These are phyloP conservation scores for Quercus parvula DNA, from an alignment of 306 rosid genomes.

Conservation along the genomic window DNA sequence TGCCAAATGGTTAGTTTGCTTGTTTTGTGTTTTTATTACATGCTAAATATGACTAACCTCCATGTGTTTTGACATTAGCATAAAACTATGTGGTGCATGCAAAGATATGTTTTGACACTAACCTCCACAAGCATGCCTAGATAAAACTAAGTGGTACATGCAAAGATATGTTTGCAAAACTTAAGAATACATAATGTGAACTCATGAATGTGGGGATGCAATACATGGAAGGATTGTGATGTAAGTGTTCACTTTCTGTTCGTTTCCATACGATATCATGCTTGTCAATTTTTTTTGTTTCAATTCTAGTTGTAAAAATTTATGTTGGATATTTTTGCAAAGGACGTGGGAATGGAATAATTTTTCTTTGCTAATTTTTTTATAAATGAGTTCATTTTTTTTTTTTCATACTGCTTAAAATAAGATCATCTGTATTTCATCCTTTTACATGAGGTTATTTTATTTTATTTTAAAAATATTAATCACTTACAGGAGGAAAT, in stretches of 20 bases:
- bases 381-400: background rate
- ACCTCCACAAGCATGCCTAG: background rate
- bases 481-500: background rate
- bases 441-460: background rate
- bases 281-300: background rate
- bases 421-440: too few species aligned
- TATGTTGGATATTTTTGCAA: background rate
- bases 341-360: background rate
- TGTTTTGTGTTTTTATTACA: background rate
- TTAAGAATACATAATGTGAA: background rate
- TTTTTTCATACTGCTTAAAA: background rate
- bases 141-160: background rate
- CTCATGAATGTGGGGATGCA: background rate
- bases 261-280: background rate
- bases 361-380: background rate
- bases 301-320: background rate
- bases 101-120: background rate
- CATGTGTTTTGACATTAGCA: background rate
- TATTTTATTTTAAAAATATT: background rate
- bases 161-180: background rate
- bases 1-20: conserved; percentile 69
- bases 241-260: background rate
- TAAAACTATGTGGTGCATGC: background rate
- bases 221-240: background rate
- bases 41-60: background rate